Evolutionary conservation across 768 basidiomycete species (phyloP).

Genomic region (Pluteus cervinus): DNA sequence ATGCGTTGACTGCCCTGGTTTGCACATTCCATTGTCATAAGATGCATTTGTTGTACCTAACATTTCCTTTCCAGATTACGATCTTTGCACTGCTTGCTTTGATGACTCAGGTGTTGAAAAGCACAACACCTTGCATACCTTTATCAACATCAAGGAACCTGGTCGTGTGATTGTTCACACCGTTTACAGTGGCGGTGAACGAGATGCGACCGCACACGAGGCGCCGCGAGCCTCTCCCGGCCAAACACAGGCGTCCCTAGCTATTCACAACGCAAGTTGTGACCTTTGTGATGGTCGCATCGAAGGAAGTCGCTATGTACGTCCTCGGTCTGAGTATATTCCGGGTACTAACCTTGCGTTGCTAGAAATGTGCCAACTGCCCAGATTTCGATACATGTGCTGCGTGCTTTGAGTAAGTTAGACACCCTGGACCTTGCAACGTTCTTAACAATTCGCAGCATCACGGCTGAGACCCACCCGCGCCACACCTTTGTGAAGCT

Average conservation of each 20-base stretch:
- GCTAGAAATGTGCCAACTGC: constrained; percentile 71
- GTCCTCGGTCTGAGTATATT: constrained; percentile 16
- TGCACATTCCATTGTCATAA: constrained; percentile 15
- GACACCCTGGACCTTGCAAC: background rate
- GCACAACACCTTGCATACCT: constrained; percentile 63
- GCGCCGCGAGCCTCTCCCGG: constrained; percentile 7
- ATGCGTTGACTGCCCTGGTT: constrained; percentile 72
- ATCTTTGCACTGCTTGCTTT: constrained; percentile 61
- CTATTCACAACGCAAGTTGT: constrained; percentile 63
- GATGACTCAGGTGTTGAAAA: constrained; percentile 37
- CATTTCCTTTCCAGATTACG: constrained; percentile 51
- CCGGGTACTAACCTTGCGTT: background rate
- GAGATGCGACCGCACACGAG: constrained; percentile 11
- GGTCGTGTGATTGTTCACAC: constrained; percentile 63
- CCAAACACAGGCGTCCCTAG: constrained; percentile 13
- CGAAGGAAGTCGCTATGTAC: constrained; percentile 65
- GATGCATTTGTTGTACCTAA: no score
- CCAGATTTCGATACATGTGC: constrained; percentile 82
- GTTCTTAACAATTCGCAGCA: constrained; percentile 28
- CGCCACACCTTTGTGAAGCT: constrained; percentile 68
- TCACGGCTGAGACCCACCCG: constrained; percentile 71
- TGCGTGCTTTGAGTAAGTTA: constrained; percentile 55
- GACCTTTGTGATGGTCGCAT: constrained; percentile 74
- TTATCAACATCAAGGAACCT: constrained; percentile 63
- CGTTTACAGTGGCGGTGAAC: constrained; percentile 37